These are phyloP conservation scores for Heliamphora pulchella DNA, from an alignment of 179 eudicot genomes.

Conservation along the genomic window DNA sequence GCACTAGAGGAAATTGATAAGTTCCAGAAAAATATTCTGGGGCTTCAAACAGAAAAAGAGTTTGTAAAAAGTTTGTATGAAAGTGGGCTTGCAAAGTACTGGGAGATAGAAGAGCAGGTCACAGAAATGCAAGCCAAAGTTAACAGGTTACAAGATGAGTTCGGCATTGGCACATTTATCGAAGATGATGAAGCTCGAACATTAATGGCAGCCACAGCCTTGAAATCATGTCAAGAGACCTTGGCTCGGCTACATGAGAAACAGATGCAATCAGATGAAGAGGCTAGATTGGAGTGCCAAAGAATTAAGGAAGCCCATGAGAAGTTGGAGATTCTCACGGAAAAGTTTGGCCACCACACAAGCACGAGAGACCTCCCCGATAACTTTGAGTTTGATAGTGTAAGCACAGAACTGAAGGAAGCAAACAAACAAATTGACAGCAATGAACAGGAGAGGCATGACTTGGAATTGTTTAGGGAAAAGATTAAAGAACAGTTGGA, in stretches of 20 bases:
- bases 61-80: conserved; percentile 39
- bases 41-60: conserved; percentile 30
- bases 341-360: conserved; percentile 11
- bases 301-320: conserved; percentile 48
- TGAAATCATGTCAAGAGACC: conserved; percentile 65
- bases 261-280: conserved; percentile 33
- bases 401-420: conserved; percentile 6
- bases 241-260: conserved; percentile 49
- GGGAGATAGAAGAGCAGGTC: conserved; percentile 58
- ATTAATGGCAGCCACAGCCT: conserved; percentile 61
- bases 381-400: background rate
- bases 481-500: conserved; percentile 43
- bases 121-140: conserved; percentile 59
- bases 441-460: conserved; percentile 27
- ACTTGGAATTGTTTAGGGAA: conserved; percentile 28
- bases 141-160: conserved; percentile 65
- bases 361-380: background rate
- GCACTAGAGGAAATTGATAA: conserved; percentile 25
- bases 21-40: conserved; percentile 27
- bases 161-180: conserved; percentile 53
- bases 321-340: conserved; percentile 38
- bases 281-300: conserved; percentile 47
- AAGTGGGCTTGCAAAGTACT: conserved; percentile 42
- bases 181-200: conserved; percentile 77
- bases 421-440: conserved; percentile 25